These are phyloP conservation scores for Lolium perenne DNA, from an alignment of 176 grass and related monocot genomes.

Conservation along the genomic window DNA sequence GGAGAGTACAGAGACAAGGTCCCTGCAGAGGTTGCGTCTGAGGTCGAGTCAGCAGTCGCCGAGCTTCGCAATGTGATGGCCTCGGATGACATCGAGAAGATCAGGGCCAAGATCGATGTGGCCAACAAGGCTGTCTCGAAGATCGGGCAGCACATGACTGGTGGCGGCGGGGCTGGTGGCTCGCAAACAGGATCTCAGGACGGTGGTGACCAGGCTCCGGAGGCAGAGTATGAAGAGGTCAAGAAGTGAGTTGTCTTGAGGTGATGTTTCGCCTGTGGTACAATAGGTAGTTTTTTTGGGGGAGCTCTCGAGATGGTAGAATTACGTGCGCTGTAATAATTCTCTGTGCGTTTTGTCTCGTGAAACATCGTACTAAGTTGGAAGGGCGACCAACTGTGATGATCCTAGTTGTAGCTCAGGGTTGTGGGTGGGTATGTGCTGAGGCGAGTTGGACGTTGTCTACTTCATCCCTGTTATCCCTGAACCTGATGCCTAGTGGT, in stretches of 20 bases:
- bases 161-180: constrained; percentile 17
- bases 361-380: not conserved
- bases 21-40: constrained; percentile 36
- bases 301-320: constrained; percentile 5
- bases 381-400: not conserved
- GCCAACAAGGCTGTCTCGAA: constrained; percentile 42
- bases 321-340: constrained; percentile 15
- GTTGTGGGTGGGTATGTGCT: not conserved
- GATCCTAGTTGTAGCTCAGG: not conserved
- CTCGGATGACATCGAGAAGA: constrained; percentile 43
- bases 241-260: constrained; percentile 31
- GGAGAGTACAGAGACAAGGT: constrained; percentile 52
- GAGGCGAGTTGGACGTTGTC: not conserved
- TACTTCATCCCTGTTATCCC: not conserved
- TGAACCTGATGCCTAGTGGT: not conserved
- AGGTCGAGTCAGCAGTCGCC: constrained; percentile 39
- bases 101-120: constrained; percentile 42
- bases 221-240: constrained; percentile 51
- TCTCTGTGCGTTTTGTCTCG: not conserved
- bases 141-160: constrained; percentile 52
- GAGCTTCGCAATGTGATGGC: constrained; percentile 46
- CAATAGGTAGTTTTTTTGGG: not conserved
- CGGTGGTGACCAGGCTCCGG: constrained; percentile 35
- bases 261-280: not conserved
- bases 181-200: constrained; percentile 21